Evolutionary conservation across 2,329 filamentous ascomycete genomes (phyloP), one percentile per base, ranked within the genome.

Genomic region (Diaporthe citriasiana): DNA sequence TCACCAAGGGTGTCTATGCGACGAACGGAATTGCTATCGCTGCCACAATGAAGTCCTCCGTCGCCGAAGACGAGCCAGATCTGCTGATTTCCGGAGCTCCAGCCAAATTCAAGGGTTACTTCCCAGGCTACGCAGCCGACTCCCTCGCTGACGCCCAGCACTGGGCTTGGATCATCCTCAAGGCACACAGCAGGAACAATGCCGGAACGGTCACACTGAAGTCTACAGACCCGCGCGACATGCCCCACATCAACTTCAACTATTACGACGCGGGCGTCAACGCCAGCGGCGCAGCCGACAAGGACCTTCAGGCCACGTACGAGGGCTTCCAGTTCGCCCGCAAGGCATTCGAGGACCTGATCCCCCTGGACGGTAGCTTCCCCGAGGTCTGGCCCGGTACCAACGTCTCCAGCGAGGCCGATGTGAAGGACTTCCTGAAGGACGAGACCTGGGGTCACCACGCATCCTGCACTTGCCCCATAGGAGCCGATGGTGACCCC

Each of bases 11-110:
- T 15, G 60, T 77, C 72, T 77, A 78, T 70, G 77, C 74, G n/a
- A 76, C 76, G 50, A 77, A 74, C 56, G 72, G 74, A n/a, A 75
- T 74, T 38, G 45, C 66, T 15, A 70, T 70, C n/a, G 66, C 66
- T 12, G 22, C 57, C 30, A 57, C 53, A 5, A 53, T 70, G 66
- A 70, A 57, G 50, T 70, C 66, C 17, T 70, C 77, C 19, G 82
- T 82, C 5, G 82, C 79, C 4, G 78, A 84, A 30, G 83, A 82
- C 55, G 83, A 84, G 47, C 84, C 80, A 65, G 87, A 89, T 75
- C 77, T 87, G 42, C 86, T 88, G 78, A 79, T 88, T 68, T 86
- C 85, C 33, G 76, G 76, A 38, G 71, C 59, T 17, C 71, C 75
- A 4, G 74, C 66, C 40, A 60, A 74, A 13, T 76, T 77, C 70